Base-by-base conservation (phyloP, 2,329 filamentous ascomycete genomes). In the Verticillium longisporum region DNA sequence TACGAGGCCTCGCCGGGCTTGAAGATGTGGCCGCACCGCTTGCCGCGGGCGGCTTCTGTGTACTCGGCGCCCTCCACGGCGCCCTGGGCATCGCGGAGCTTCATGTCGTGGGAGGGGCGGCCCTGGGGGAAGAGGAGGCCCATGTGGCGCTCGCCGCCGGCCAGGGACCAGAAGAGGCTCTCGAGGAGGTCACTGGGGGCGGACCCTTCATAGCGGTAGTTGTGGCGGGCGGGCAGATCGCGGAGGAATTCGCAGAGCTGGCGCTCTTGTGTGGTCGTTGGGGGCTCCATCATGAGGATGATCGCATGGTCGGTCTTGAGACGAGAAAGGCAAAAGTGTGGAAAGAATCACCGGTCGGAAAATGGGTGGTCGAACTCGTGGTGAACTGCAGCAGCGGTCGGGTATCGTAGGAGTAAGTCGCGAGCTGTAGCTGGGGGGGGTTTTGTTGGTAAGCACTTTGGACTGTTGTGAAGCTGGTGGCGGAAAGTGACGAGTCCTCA, bases 21-120 rank as follows among this genome's bases (percentile, higher is more conserved):
- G 82, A 99, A 97, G 64, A 99, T 98, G 78, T 99, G 96, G 4
- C 95, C 96, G 73, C 95, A 99, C 56, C 92, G 88, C 75, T 96
- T 96, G 60, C 96, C 95, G 67, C 92, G 87, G 14, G 95, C 95
- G 6, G 90, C 89, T 67, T 94, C 90, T 21, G 92, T 95, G 72
- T 98, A 99, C 74, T 99, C 96, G 36, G 94, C 92, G 11, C 95
- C 94, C 70, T 97, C 92, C 61, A 92, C 83, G n/a, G 91, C 91
- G 18, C 93, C 94, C 72, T 99, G 96, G 15, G 93, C 93, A 68
- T 91, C 88, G 63, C 89, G 85, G 45, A 99, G 80, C 74, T 90
- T 95, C 83, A 93, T 89, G 55, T 77, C 78, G n/a, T 79, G 75
- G 33, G 81, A 77, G 9, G 88, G 84, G 50, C 82, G 83, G 13